Evolutionary conservation across 768 basidiomycete genomes (phyloP), one percentile per base, ranked within the genome.

Genomic region (Rhodocollybia butyracea): DNA sequence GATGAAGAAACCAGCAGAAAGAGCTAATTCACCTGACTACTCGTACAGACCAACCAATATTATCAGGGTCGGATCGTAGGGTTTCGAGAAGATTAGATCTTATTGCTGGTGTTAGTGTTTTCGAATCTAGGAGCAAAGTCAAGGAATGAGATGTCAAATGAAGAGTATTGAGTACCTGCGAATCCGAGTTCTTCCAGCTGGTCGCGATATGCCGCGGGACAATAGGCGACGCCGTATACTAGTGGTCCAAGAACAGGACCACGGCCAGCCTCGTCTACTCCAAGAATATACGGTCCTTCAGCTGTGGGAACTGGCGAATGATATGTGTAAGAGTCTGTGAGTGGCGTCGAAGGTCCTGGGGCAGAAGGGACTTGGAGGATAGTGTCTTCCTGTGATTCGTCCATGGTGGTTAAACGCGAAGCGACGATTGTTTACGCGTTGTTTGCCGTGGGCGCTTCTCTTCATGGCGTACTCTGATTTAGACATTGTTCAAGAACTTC

Each of bases 241-340:
- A 98, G 81, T 0, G 97, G 97, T 1, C 95, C 96, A 0, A 99
- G 76, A 1, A 96, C 96, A 21, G 96, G 97, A 0, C 97, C 97
- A 53, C 97, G 79, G 0, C 97, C 97, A 0, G 97, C 97, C 68
- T 99, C 97, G 69, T 99, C 97, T n/a, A 99, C 94, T 22, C 97
- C 97, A 47, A 99, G 86, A 46, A 98, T 91, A 73, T 95, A 97
- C 0, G 89, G 88, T 0, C 91, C 91, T 1, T 69, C 55, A 1
- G 84, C 79, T 0, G 85, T 86, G 2, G 91, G 91, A 0, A 68
- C 79, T 1, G 84, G 78, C 0, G 89, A 89, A 66, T 91, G 88
- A 64, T 89, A 84, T 0, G 89, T 86, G 65, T 93, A 93, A 0
- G 91, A 91, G 10, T 80, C 76, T 5, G 73, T 76, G 30, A 91